Conservation (phyloP, 805 yeast species). For the Cyberlindnera meyerae region DNA sequence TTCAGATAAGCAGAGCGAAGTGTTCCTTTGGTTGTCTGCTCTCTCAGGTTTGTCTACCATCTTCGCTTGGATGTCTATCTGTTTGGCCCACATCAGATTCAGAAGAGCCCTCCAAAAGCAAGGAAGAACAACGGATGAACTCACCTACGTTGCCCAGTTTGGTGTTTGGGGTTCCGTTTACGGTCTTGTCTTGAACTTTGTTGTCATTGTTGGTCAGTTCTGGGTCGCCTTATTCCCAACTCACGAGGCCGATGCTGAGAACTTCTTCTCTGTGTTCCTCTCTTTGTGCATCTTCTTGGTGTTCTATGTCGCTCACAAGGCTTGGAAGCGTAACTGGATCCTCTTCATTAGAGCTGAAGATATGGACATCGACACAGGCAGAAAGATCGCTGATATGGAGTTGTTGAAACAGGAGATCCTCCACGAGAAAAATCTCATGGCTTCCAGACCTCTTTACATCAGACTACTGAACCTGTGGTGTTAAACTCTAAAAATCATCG, state of each 20-base stretch:
- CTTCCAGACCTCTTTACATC: conserved; percentile 42
- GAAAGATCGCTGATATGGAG: conserved; percentile 54
- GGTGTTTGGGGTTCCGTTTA: conserved; percentile 66
- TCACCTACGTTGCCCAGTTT: conserved; percentile 59
- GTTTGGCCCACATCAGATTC: conserved; percentile 55
- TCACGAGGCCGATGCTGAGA: conserved; percentile 43
- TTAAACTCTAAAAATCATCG: no score
- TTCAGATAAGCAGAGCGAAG: conserved; percentile 45
- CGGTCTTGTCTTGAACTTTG: conserved; percentile 52
- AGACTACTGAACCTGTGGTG: conserved; percentile 45
- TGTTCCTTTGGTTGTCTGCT: conserved; percentile 62
- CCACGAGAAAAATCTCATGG: conserved; percentile 42
- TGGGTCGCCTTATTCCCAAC: conserved; percentile 80
- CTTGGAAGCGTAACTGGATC: conserved; percentile 41
- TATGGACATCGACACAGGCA: conserved; percentile 30
- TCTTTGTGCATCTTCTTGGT: conserved; percentile 58
- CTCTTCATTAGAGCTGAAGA: conserved; percentile 41
- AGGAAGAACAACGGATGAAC: conserved; percentile 59
- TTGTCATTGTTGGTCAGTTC: conserved; percentile 71
- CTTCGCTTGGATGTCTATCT: conserved; percentile 60
- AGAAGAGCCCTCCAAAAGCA: conserved; percentile 60
- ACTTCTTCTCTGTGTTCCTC: conserved; percentile 63
- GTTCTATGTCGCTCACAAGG: conserved; percentile 54
- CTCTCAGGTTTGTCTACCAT: conserved; percentile 58
- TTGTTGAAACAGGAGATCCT: conserved; percentile 46